These are phyloP conservation scores for Pseudocercospora cruenta DNA, from an alignment of 2,329 filamentous ascomycete genomes.

Conservation along the genomic window DNA sequence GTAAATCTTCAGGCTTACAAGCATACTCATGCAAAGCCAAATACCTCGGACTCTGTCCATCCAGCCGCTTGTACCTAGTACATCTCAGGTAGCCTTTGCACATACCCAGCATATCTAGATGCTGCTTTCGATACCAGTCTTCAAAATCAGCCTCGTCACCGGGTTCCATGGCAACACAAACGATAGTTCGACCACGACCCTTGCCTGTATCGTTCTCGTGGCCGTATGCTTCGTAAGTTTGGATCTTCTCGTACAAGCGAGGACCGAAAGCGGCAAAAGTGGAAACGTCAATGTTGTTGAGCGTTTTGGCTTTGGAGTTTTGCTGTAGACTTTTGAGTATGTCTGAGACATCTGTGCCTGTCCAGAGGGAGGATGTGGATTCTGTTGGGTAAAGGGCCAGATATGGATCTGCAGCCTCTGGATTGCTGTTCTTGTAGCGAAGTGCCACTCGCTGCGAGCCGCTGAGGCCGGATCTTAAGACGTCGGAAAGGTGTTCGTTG, in stretches of 20 bases:
- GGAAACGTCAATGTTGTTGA: constrained; percentile 16
- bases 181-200: constrained; percentile 15
- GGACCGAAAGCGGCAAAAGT: constrained; percentile 19
- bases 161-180: constrained; percentile 30
- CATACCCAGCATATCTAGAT: constrained; percentile 32
- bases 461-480: constrained; percentile 1
- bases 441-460: constrained; percentile 15
- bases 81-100: constrained; percentile 28
- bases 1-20: constrained; percentile 25
- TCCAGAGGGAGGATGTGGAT: neutral
- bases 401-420: constrained; percentile 17
- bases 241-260: constrained; percentile 23
- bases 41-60: constrained; percentile 21
- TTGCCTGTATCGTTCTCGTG: constrained; percentile 10
- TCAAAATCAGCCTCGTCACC: constrained; percentile 33
- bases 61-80: constrained; percentile 30
- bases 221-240: constrained; percentile 26
- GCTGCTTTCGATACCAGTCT: constrained; percentile 36
- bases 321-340: constrained; percentile 13
- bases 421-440: constrained; percentile 25
- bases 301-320: constrained; percentile 11
- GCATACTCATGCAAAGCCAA: constrained; percentile 33
- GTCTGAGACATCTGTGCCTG: constrained; percentile 5
- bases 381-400: constrained; percentile 27
- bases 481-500: constrained; percentile 9